phyloP scores from a whole-genome alignment of 306 rosid genomes.

The Trifolium pratense region DNA sequence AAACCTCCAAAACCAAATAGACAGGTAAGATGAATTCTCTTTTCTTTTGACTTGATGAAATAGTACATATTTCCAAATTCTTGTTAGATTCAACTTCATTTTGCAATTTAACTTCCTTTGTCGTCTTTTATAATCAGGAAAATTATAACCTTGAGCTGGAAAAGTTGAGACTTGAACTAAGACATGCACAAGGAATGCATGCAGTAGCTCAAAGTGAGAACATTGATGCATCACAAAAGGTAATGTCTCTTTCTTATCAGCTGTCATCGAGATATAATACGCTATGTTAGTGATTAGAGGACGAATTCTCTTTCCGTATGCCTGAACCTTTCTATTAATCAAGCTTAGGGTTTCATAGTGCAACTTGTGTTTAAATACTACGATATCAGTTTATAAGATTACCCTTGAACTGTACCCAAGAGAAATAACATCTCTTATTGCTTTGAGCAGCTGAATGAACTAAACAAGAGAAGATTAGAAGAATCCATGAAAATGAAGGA shows the following conservation, averaged over 20 bases:
- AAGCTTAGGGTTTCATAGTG: too few species aligned
- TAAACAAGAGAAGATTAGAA: conserved; percentile 55
- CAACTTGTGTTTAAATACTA: too few species aligned
- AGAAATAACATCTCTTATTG: conserved; percentile 41
- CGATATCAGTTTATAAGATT: too few species aligned
- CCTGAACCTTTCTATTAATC: too few species aligned
- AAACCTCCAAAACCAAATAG: conserved; percentile 52
- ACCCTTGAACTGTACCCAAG: too few species aligned
- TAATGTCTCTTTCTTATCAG: conserved; percentile 31
- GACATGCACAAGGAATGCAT: conserved; percentile 86
- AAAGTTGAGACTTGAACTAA: conserved; percentile 82
- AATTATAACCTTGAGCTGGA: conserved; percentile 75
- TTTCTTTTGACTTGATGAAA: background rate
- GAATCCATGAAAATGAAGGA: conserved; percentile 68
- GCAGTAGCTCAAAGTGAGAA: conserved; percentile 81
- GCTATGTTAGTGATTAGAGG: background rate
- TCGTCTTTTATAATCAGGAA: conserved; percentile 53
- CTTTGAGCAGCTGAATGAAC: conserved; percentile 63
- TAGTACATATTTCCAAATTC: background rate
- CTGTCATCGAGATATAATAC: conserved; percentile 6
- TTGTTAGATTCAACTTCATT: conserved; percentile 1
- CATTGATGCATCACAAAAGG: conserved; percentile 75
- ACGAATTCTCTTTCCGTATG: too few species aligned
- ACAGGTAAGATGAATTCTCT: conserved; percentile 56
- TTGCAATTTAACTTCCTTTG: conserved; percentile 23